These are phyloP conservation scores for Linaria vulgaris DNA, from an alignment of 257 asterid species.

Conservation along the genomic window DNA sequence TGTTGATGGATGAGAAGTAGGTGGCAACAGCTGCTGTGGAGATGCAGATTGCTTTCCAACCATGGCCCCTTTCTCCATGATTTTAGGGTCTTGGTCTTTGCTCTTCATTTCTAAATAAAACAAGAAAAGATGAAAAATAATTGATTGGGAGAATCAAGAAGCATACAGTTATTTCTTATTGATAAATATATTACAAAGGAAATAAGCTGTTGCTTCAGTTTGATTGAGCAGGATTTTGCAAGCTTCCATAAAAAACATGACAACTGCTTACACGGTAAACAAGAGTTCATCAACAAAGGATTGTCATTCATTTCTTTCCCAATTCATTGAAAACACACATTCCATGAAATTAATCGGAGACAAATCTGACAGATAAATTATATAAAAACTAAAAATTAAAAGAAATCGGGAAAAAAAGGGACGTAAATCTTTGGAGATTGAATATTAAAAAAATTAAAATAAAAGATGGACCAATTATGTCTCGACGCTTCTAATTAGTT, in stretches of 20 bases:
- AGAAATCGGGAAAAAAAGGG: not conserved
- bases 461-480: slow-evolving; percentile 7
- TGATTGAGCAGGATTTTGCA: slow-evolving; percentile 7
- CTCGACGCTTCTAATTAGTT: slow-evolving; percentile 15
- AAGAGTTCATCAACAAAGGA: not conserved
- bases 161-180: slow-evolving; percentile 11
- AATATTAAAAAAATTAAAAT: not conserved
- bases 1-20: slow-evolving; percentile 32
- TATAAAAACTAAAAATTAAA: not conserved
- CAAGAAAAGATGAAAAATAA: slow-evolving; percentile 5
- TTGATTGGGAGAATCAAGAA: not conserved
- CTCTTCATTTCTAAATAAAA: slow-evolving; percentile 38
- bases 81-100: slow-evolving; percentile 40
- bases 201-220: not conserved
- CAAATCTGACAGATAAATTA: not conserved
- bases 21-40: slow-evolving; percentile 40
- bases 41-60: slow-evolving; percentile 36
- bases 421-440: slow-evolving; percentile 4
- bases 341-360: not conserved
- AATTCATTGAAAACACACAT: not conserved
- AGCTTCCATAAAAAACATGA: not conserved
- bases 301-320: not conserved
- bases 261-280: not conserved
- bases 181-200: not conserved
- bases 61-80: slow-evolving; percentile 38